phyloP scores from a whole-genome alignment of 257 asterid species.

The Catharanthus roseus region DNA sequence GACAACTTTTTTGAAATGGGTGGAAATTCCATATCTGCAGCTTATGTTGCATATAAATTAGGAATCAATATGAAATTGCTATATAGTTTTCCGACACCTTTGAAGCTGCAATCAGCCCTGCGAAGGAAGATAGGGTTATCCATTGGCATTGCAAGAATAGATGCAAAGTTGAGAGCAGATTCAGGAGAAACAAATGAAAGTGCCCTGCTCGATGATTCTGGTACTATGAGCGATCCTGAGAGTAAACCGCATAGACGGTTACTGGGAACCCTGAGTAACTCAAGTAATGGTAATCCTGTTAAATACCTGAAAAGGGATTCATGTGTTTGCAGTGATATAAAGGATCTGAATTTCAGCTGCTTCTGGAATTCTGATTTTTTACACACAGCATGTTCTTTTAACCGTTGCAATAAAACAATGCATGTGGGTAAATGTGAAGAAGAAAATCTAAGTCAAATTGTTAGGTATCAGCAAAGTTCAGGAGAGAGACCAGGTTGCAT shows the following conservation, averaged over 20 bases:
- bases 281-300: constrained; percentile 25
- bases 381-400: constrained; percentile 54
- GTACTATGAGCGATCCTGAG: constrained; percentile 10
- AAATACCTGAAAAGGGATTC: constrained; percentile 48
- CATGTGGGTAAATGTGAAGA: constrained; percentile 43
- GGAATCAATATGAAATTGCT: constrained; percentile 82
- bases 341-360: constrained; percentile 22
- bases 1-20: constrained; percentile 84
- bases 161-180: constrained; percentile 27
- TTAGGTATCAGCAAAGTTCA: constrained; percentile 35
- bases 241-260: constrained; percentile 28
- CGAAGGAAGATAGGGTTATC: constrained; percentile 26
- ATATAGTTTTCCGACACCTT: constrained; percentile 65
- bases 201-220: constrained; percentile 23
- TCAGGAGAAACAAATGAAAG: constrained; percentile 23
- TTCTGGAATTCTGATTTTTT: constrained; percentile 27
- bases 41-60: constrained; percentile 65
- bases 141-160: constrained; percentile 23
- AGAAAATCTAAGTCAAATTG: constrained; percentile 24
- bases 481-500: constrained; percentile 42
- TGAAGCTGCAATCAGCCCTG: constrained; percentile 64
- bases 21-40: constrained; percentile 84
- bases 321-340: constrained; percentile 14
- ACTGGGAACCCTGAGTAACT: constrained; percentile 18
- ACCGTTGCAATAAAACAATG: constrained; percentile 66